Conservation (phyloP, 805 yeast species). For the Wickerhamomyces alni region DNA sequence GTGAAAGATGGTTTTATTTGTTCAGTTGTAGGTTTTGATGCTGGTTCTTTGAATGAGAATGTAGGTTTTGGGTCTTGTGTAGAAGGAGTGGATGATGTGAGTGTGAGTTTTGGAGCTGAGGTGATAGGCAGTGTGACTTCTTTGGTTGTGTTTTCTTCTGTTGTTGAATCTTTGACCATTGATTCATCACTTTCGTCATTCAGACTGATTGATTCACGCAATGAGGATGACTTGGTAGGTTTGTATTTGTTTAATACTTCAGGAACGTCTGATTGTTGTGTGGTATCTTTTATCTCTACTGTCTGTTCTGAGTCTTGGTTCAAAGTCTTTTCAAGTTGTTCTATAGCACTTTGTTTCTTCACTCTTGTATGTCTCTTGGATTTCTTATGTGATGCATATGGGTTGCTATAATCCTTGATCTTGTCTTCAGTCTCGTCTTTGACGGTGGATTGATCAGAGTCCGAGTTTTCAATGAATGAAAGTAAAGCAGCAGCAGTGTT, state of each 20-base stretch:
- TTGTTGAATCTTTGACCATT: slow-evolving; percentile 4
- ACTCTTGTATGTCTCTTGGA: slow-evolving; percentile 3
- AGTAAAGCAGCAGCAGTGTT: slow-evolving; percentile 44
- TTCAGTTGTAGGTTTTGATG: slow-evolving; percentile 2
- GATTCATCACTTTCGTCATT: slow-evolving; percentile 11
- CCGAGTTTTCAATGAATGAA: slow-evolving; percentile 34
- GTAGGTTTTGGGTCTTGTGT: neutral
- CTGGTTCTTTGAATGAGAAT: slow-evolving; percentile 1
- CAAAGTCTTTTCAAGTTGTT: slow-evolving; percentile 18
- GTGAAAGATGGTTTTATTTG: neutral
- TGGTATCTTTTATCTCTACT: too few relatives aligned
- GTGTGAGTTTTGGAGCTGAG: neutral
- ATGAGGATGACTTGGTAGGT: slow-evolving; percentile 32
- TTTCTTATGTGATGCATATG: slow-evolving; percentile 28
- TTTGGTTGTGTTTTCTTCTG: slow-evolving; percentile 2
- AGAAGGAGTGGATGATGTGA: too few relatives aligned
- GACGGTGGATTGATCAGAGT: slow-evolving; percentile 8
- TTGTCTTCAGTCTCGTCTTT: slow-evolving; percentile 4
- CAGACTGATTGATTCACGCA: slow-evolving; percentile 27
- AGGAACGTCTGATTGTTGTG: slow-evolving; percentile 1
- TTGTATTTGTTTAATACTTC: slow-evolving; percentile 26
- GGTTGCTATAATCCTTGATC: slow-evolving; percentile 29
- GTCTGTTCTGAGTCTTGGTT: neutral
- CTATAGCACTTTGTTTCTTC: slow-evolving; percentile 14
- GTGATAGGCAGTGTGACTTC: too few relatives aligned